These are phyloP conservation scores for Fusarium armeniacum DNA, from an alignment of 2,329 filamentous ascomycete species.

Conservation along the genomic window DNA sequence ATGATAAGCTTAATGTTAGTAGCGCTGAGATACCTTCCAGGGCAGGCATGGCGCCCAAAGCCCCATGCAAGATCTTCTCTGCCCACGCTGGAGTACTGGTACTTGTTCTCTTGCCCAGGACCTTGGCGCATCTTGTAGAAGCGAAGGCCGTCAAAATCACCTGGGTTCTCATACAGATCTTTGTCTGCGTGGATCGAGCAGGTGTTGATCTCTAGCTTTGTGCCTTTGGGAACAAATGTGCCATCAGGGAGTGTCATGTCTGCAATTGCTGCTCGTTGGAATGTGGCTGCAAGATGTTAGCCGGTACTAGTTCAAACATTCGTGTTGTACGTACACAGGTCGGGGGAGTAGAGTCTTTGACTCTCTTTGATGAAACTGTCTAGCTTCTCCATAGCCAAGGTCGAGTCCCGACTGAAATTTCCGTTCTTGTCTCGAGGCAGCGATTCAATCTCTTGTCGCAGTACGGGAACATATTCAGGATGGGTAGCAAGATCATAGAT, in stretches of 20 bases:
- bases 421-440: not conserved
- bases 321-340: slow-evolving; percentile 11
- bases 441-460: slow-evolving; percentile 28
- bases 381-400: slow-evolving; percentile 27
- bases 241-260: slow-evolving; percentile 29
- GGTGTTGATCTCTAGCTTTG: slow-evolving; percentile 39
- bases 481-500: slow-evolving; percentile 44
- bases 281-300: not conserved
- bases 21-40: slow-evolving; percentile 32
- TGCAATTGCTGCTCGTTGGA: slow-evolving; percentile 12
- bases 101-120: slow-evolving; percentile 26
- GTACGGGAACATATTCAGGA: slow-evolving; percentile 24
- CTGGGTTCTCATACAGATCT: slow-evolving; percentile 13
- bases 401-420: not conserved
- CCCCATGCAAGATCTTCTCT: slow-evolving; percentile 28
- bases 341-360: slow-evolving; percentile 40
- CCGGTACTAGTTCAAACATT: accelerated
- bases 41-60: slow-evolving; percentile 38
- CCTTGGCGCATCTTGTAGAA: slow-evolving; percentile 35
- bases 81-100: slow-evolving; percentile 30
- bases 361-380: slow-evolving; percentile 47
- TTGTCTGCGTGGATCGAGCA: slow-evolving; percentile 38
- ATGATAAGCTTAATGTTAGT: slow-evolving; percentile 44
- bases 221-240: slow-evolving; percentile 37
- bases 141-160: slow-evolving; percentile 34